Percentiles rank a stretch among this genome's conserved stretches.
These are phyloP conservation scores for Spiraea crenata DNA, from an alignment of 331 rosid genomes.

Conservation along the genomic window DNA sequence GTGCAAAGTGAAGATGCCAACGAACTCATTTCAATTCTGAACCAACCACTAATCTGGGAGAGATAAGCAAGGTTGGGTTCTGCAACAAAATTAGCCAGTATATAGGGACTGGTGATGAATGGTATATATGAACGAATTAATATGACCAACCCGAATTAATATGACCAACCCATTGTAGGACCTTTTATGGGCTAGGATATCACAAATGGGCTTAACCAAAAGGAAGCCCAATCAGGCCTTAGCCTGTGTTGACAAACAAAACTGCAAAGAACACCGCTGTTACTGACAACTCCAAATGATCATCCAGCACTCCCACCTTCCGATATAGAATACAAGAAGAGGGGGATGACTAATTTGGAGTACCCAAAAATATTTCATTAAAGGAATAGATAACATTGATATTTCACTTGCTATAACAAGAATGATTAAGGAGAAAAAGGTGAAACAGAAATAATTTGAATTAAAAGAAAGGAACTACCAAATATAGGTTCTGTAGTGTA, in stretches of 20 bases:
- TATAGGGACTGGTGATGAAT: background rate
- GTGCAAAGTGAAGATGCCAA: conserved; percentile 31
- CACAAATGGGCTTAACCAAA: background rate
- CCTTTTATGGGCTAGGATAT: background rate
- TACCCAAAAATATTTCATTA: too few relatives aligned
- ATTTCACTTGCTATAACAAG: background rate
- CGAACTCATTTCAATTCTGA: conserved; percentile 47
- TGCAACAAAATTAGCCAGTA: background rate
- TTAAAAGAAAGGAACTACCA: background rate
- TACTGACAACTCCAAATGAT: too few relatives aligned
- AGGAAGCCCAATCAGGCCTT: background rate
- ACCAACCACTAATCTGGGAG: conserved; percentile 18
- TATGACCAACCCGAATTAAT: background rate
- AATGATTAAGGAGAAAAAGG: background rate
- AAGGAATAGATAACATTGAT: too few relatives aligned
- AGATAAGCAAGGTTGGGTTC: conserved; percentile 20
- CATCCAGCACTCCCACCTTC: too few relatives aligned
- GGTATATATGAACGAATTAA: background rate
- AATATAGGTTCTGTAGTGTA: background rate
- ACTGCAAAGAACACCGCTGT: too few relatives aligned
- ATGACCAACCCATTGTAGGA: background rate
- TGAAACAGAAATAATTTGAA: background rate
- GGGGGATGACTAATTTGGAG: too few relatives aligned
- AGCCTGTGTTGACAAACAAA: background rate
- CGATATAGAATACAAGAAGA: too few relatives aligned